Evolutionary conservation across 2,329 filamentous ascomycete genomes (phyloP), one percentile per base, ranked within the genome.

Genomic region (Proliferodiscus dingleyae): DNA sequence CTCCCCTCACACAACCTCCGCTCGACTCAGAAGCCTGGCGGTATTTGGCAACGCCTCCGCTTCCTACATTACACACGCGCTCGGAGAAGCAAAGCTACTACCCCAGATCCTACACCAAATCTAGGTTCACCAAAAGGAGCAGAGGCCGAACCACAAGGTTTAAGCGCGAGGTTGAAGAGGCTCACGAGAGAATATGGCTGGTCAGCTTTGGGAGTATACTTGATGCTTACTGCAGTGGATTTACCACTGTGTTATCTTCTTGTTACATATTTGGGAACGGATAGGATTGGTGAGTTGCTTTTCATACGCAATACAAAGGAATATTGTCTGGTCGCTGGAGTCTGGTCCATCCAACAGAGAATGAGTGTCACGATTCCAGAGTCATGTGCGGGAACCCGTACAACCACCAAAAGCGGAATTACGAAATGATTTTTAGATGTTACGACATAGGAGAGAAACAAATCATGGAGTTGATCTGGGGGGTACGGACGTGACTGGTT

Each of bases 241-340:
- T 95, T 97, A 55, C 93, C 93, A 0, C 87, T 97, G 64, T 97
- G 91, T 69, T 98, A 95, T 70, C 68, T 95, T 44, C 80, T 93
- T 8, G 93, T 98, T 37, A 79, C 84, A 46, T 71, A 82, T 42
- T 76, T 95, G 2, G 93, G 93, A 13, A 87, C 87, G 0, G 93
- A 98, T 21, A 79, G 78, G 45, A 93, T 98, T 60, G 90, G 89
- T 75, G 67, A 71, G 71, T 72, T 15, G 8, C 29, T 38, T 52
- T 47, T 54, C 52, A 51, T 32, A 42, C 37, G 40, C 9, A 9
- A 21, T 32, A 22, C 13, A 19, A n/a, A 37, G 18, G 34, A 24
- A 28, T 18, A 39, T 33, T 41, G 33, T 33, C 37, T 34, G 15
- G 40, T 23, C 26, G 30, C 28, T 34, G 41, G 19, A 32, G 18